Base-by-base conservation (phyloP, 108 stramenopile genomes). In the Cyclostephanos invisitatus region DNA sequence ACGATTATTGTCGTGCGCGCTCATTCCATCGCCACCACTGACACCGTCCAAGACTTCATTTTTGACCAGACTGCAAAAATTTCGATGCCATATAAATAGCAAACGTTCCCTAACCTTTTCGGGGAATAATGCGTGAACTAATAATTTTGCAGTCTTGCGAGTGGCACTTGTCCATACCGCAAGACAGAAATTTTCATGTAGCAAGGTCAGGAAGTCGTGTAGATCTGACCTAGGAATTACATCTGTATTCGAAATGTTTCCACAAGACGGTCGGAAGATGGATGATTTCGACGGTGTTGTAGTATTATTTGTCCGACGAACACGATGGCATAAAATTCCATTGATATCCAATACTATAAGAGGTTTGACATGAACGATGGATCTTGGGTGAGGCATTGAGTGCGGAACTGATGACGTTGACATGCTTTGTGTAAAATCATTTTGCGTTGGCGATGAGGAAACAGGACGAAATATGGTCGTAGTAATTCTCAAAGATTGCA, bases 121-220 rank as follows among this genome's bases (percentile, higher is more conserved):
- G 20, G 88, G 87, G 50, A 93, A 78, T 15, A 94, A 59, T 36
- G 79, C 29, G 24, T 64, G 28, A 5, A 91, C 54, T 58, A 94
- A 67, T 0, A n/a, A 18, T n/a, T 66, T 74, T 2, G 85, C 88
- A 6, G 93, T 94, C 58, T 86, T 90, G 6, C 42, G 44, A 29
- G 87, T 88, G 18, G 93, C 93, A 18, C 84, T 85, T 7, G 91
- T 91, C 93, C 93, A 94, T n/a, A 94, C 73, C 0, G 87, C 91
- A 36, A 94, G 67, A 48, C 74, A 79, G 74, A 88, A 91, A 51
- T 90, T 66, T 11, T 58, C 59, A 62, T 87, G 73, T 7, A 91
- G 49, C 8, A 74, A 80, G 3, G 55, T 35, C 32, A 91, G 56
- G 68, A 91, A 91, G 5, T 56, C 44, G 2, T 17, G 9, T 12